Conservation (phyloP, 768 basidiomycete species). For the Russula vinacea region DNA sequence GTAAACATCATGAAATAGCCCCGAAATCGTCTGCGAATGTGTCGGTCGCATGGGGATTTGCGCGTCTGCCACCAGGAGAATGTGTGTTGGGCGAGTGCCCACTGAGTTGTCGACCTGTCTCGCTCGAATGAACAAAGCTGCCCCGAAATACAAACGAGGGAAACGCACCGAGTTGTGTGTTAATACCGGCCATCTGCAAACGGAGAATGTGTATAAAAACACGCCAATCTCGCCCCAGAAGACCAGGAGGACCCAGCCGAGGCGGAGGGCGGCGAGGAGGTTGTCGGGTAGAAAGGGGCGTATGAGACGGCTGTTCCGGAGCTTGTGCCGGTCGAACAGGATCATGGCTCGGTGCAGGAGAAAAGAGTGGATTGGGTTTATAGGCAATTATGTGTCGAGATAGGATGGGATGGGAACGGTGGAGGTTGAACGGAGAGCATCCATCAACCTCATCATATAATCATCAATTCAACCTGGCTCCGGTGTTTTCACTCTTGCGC, state of each 20-base stretch:
- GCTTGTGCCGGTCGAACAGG: background rate
- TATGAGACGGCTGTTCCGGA: background rate
- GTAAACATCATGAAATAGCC: constrained; percentile 71
- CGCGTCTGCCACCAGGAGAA: constrained; percentile 82
- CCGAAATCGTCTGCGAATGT: constrained; percentile 66
- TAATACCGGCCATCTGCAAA: constrained; percentile 57
- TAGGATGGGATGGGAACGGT: background rate
- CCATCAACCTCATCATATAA: background rate
- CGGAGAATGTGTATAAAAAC: constrained; percentile 47
- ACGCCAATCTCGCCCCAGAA: constrained; percentile 68
- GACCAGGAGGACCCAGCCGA: constrained; percentile 59
- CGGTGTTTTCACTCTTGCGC: too few relatives aligned
- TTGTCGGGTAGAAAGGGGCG: constrained; percentile 14
- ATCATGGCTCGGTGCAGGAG: background rate
- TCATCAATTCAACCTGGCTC: background rate
- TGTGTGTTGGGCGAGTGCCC: constrained; percentile 42
- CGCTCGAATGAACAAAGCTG: background rate
- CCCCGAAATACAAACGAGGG: background rate
- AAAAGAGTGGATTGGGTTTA: background rate
- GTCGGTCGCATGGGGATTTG: constrained; percentile 64
- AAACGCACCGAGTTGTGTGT: constrained; percentile 8
- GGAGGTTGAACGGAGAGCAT: background rate
- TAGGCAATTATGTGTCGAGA: background rate
- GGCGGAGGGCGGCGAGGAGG: constrained; percentile 39
- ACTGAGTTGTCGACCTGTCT: background rate